phyloP scores from a whole-genome alignment of 2,329 filamentous ascomycete species.

The Ophiostoma sp. region DNA sequence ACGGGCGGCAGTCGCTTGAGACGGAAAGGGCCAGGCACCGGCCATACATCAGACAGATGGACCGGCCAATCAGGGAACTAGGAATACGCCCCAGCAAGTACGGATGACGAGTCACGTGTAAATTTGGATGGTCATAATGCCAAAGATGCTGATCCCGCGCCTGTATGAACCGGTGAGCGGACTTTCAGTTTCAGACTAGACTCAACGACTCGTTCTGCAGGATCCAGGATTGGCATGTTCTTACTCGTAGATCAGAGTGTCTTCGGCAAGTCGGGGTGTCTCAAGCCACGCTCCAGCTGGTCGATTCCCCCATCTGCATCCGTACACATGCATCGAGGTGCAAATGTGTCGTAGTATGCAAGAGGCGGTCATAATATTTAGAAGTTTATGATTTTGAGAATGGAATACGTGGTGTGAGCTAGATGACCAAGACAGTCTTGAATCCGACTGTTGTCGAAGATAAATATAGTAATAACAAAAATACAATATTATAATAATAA shows the following conservation, averaged over 20 bases:
- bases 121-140: background rate
- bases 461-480: too few species aligned
- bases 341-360: too few species aligned
- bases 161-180: background rate
- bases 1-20: background rate
- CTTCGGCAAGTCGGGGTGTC: background rate
- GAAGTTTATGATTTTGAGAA: too few species aligned
- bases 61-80: constrained; percentile 4
- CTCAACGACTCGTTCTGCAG: background rate
- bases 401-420: too few species aligned
- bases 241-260: background rate
- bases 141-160: background rate
- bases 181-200: background rate
- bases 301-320: background rate
- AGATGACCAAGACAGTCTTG: too few species aligned
- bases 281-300: background rate
- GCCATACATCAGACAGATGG: background rate
- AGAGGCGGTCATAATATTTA: too few species aligned
- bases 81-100: background rate
- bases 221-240: background rate
- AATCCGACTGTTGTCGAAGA: too few species aligned
- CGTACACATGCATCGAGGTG: background rate
- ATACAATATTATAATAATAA: background rate
- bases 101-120: background rate
- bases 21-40: constrained; percentile 4